Conservation (phyloP, 2,329 filamentous ascomycete genomes). For the Lachnellula cervina region DNA sequence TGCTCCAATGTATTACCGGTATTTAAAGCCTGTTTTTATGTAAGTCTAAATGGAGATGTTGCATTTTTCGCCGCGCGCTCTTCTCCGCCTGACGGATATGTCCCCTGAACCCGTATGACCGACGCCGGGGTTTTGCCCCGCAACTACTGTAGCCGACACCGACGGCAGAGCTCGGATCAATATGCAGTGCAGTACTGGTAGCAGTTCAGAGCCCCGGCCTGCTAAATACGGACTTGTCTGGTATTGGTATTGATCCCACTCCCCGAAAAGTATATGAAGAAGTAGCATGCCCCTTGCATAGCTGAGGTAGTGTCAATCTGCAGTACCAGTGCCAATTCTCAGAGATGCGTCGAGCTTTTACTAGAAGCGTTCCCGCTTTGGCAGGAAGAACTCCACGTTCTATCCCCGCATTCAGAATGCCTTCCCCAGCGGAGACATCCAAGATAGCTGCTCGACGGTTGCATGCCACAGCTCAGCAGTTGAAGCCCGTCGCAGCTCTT, state of each 20-base stretch:
- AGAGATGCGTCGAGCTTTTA: conserved; percentile 30
- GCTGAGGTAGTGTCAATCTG: background rate
- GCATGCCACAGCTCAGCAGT: conserved; percentile 52
- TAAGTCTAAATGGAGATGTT: too few relatives aligned
- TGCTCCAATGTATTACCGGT: too few relatives aligned
- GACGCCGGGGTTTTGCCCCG: too few relatives aligned
- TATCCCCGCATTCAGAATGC: conserved; percentile 25
- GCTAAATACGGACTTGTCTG: background rate
- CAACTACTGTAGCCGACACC: too few relatives aligned
- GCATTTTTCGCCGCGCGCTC: too few relatives aligned
- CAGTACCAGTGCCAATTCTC: background rate
- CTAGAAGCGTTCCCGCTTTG: conserved; percentile 24
- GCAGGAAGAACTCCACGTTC: conserved; percentile 23
- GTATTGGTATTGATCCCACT: background rate
- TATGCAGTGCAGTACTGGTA: too few relatives aligned
- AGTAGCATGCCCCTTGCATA: conserved; percentile 1
- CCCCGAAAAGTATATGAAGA: background rate
- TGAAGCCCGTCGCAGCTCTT: conserved; percentile 49
- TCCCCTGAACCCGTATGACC: too few relatives aligned
- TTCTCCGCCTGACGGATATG: too few relatives aligned
- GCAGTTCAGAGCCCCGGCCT: too few relatives aligned
- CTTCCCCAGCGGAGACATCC: conserved; percentile 21
- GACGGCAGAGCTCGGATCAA: too few relatives aligned
- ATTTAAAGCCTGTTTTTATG: too few relatives aligned
- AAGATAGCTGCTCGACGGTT: conserved; percentile 46